Evolutionary conservation across 352 stramenopile species (phyloP), one percentile per base, ranked within the genome.

Genomic region (Phytophthora europaea): DNA sequence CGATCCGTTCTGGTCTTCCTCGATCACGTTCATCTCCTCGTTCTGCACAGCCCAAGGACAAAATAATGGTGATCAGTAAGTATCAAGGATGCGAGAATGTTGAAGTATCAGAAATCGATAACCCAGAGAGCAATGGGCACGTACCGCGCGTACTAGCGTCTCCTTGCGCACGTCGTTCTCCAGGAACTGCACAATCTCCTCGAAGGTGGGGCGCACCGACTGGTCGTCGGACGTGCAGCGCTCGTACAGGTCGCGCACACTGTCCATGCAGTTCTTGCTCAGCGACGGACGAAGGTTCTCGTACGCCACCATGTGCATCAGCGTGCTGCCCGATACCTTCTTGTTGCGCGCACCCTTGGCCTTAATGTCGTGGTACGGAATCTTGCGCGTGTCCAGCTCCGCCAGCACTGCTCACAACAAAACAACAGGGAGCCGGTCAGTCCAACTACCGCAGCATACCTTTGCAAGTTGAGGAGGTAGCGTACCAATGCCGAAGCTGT

Each of bases 261-360:
- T 94, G 64, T 91, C 67, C 84, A 97, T 93, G 79, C 89, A 96
- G 70, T 85, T 90, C 12, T 90, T 87, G 68, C 88, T 94, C 38
- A 97, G 73, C 64, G 85, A 96, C 16, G 90, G 90, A 48, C 90
- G 90, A 54, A 97, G 75, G 64, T 94, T 92, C 64, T 96, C 84
- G 75, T 97, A 95, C n/a, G 88, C 90, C 38, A 97, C 88, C 88
- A 95, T 96, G 81, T 95, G 89, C 89, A 97, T 94, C 45, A 96
- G 76, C 58, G 89, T 93, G 69, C 88, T 95, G 43, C 90, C 89
- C 48, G 87, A 91, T 16, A 97, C 86, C 72, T 92, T 93, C 69
- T 94, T 96, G 79, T 94, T 95, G 33, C 86, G 82, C 18, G 87
- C 86, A 20, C 84, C 84, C 75, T 91, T 90, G 31, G 89, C 86